These are phyloP conservation scores for Candida pseudoviswanathii DNA, from an alignment of 1,139 yeast species.

Conservation along the genomic window DNA sequence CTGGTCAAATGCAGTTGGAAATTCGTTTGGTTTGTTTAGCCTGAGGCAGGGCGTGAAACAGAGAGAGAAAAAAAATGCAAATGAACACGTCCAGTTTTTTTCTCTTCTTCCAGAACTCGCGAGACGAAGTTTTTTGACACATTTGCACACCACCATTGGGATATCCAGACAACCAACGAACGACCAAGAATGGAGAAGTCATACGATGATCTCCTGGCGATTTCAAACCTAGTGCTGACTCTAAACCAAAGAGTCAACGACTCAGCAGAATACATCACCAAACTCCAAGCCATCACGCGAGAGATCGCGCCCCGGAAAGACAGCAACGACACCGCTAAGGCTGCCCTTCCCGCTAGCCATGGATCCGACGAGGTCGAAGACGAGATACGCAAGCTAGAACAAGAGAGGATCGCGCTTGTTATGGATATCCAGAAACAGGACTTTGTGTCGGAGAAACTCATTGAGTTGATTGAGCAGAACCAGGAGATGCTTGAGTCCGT, in stretches of 20 bases:
- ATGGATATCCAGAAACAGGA: constrained; percentile 51
- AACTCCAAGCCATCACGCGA: constrained; percentile 24
- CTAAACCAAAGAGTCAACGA: constrained; percentile 24
- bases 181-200: constrained; percentile 22
- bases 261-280: constrained; percentile 22
- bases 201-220: constrained; percentile 26
- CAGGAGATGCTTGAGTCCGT: constrained; percentile 42
- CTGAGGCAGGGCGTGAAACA: constrained; percentile 1
- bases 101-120: background rate
- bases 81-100: constrained; percentile 3
- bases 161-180: background rate
- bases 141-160: constrained; percentile 1
- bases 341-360: background rate
- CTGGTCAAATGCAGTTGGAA: background rate
- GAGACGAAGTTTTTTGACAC: background rate
- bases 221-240: constrained; percentile 24
- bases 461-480: constrained; percentile 40
- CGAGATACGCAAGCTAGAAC: constrained; percentile 26
- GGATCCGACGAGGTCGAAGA: constrained; percentile 5
- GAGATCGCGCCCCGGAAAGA: constrained; percentile 24
- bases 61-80: constrained; percentile 1
- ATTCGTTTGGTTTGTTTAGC: background rate
- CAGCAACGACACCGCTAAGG: background rate
- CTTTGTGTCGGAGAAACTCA: constrained; percentile 33
- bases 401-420: constrained; percentile 36